Conservation (phyloP, 2,329 filamentous ascomycete genomes). For the Neofusicoccum ribis region DNA sequence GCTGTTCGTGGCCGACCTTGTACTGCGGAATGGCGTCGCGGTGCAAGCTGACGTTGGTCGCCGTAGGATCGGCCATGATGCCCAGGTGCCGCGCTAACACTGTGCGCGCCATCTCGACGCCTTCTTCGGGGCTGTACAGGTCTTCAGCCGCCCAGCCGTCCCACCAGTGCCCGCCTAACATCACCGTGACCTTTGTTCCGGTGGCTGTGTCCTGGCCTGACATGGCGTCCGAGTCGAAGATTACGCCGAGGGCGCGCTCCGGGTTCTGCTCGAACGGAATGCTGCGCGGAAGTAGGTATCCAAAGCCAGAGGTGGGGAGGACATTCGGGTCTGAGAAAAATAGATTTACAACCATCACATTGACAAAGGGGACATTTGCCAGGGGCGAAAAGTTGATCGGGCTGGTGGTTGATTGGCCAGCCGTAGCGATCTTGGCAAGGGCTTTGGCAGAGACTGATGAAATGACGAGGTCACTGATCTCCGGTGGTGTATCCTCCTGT, state of each 20-base stretch:
- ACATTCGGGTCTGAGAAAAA: slow-evolving; percentile 71
- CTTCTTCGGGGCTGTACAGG: slow-evolving; percentile 67
- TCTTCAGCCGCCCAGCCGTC: slow-evolving; percentile 41
- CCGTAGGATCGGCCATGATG: slow-evolving; percentile 63
- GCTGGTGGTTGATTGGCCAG: not conserved
- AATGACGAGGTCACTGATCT: slow-evolving; percentile 59
- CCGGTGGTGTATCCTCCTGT: not conserved
- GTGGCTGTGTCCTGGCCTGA: slow-evolving; percentile 55
- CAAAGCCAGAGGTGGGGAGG: slow-evolving; percentile 72
- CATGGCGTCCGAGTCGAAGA: slow-evolving; percentile 79
- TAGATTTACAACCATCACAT: slow-evolving; percentile 89
- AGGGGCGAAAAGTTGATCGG: slow-evolving; percentile 38
- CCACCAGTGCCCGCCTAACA: slow-evolving; percentile 95
- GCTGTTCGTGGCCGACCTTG: slow-evolving; percentile 69
- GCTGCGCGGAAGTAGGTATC: slow-evolving; percentile 83
- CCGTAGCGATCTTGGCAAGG: slow-evolving; percentile 28
- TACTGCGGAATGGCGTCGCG: slow-evolving; percentile 89
- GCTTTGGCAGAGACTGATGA: slow-evolving; percentile 58
- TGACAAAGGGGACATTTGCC: slow-evolving; percentile 63
- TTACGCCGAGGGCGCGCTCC: slow-evolving; percentile 81
- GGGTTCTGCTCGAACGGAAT: slow-evolving; percentile 72
- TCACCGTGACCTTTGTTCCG: slow-evolving; percentile 88
- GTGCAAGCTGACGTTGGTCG: slow-evolving; percentile 62
- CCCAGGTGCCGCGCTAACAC: slow-evolving; percentile 73
- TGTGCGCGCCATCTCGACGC: slow-evolving; percentile 66